Base-by-base conservation (phyloP, 441 rosid genomes). In the Mallotus japonicus region DNA sequence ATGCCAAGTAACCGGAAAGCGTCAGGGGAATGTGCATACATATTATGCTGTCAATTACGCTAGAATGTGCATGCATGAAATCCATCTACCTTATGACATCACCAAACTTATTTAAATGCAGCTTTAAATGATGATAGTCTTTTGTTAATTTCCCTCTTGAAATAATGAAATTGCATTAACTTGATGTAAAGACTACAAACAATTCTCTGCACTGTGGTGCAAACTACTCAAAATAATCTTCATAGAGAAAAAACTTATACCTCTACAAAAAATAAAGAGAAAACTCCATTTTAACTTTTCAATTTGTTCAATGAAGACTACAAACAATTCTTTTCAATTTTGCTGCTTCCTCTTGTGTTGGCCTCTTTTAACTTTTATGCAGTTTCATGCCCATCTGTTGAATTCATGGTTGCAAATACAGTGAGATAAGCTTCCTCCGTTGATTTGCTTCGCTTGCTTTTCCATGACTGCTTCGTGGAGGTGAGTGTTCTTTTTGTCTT, bases 391-490 rank as follows among this genome's bases (percentile, higher is more conserved):
- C 95, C 95, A n/a, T 3, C 76, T 50, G 88, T 83, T 16, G 95
- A 89, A 76, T 60, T 84, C 20, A 80, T 85, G 19, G 87, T 91
- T 64, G 78, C 63, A 22, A 62, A 76, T 49, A 82, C 80, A 55
- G 89, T 88, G 47, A 75, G 82, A 66, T 77, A 83, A 37, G 84
- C 86, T 17, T 77, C 87, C 70, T 73, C 76, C 13, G 32, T 49
- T 0, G 86, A 87, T 76, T 84, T 91, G 58, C 91, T 93, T 22
- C 84, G 97, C 76, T 84, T 93, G 57, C 87, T 87, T 6, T 93
- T 92, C 79, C 96, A 90, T 17, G 95, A 93, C 77, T 90, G 97
- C 84, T 92, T 90, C 46, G 92, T 90, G 16, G 85, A 93, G 88
- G 98, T 93, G 53, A 62, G 87, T 60, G 19, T n/a, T 59, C 47